phyloP scores from a whole-genome alignment of 1,139 yeast species.

The Kodamaea ohmeri region DNA sequence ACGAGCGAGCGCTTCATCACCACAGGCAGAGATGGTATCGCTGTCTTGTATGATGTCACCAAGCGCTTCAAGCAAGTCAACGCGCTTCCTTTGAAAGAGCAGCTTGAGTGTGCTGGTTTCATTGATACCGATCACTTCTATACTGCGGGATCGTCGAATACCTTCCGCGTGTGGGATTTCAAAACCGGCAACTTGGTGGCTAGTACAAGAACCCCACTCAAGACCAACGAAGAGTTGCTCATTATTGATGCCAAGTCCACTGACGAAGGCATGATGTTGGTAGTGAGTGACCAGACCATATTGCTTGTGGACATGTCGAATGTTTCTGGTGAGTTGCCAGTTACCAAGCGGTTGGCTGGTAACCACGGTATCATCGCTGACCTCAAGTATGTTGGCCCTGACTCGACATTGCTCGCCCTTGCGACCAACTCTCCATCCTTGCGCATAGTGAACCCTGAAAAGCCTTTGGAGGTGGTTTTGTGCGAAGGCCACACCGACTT shows the following conservation, averaged over 20 bases:
- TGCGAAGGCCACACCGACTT: constrained; percentile 84
- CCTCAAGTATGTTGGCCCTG: constrained; percentile 71
- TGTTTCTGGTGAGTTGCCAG: constrained; percentile 21
- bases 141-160: constrained; percentile 82
- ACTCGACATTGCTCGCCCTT: constrained; percentile 57
- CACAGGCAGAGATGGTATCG: constrained; percentile 88
- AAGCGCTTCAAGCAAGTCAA: constrained; percentile 54
- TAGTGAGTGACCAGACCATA: constrained; percentile 83
- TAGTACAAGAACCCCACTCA: constrained; percentile 47
- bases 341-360: constrained; percentile 69
- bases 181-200: constrained; percentile 38
- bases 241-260: constrained; percentile 54
- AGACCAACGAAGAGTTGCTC: constrained; percentile 66
- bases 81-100: constrained; percentile 72
- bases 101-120: constrained; percentile 81
- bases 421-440: constrained; percentile 96
- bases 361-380: constrained; percentile 96
- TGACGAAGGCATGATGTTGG: constrained; percentile 33
- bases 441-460: constrained; percentile 59
- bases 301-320: constrained; percentile 41
- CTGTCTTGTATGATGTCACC: constrained; percentile 55
- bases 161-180: constrained; percentile 60
- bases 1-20: constrained; percentile 59
- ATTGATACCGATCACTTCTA: constrained; percentile 45
- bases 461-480: constrained; percentile 60